Evolutionary conservation across 2,329 filamentous ascomycete genomes (phyloP).

Genomic region (Phyllosticta citrichinensis): DNA sequence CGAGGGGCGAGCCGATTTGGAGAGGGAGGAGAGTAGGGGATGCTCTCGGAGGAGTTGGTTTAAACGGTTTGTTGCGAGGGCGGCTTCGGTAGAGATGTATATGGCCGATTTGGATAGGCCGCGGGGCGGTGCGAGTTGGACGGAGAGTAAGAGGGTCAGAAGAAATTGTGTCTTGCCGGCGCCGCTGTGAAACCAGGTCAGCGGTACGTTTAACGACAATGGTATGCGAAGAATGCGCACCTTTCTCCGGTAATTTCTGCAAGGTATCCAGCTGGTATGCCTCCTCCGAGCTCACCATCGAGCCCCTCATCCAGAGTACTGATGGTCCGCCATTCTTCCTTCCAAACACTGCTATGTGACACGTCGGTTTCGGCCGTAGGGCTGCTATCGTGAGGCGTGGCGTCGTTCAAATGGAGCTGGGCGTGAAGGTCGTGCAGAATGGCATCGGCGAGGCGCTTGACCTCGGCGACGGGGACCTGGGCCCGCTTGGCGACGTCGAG

Average conservation of each 20-base stretch:
- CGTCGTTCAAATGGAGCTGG: constrained; percentile 41
- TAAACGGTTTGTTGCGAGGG: constrained; percentile 72
- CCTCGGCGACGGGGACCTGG: constrained; percentile 67
- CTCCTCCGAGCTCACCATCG: constrained; percentile 64
- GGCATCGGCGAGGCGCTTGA: constrained; percentile 61
- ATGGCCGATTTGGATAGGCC: constrained; percentile 66
- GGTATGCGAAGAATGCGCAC: constrained; percentile 29
- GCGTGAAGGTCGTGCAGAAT: constrained; percentile 57
- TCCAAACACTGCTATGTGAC: constrained; percentile 2
- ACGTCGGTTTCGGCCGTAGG: constrained; percentile 14
- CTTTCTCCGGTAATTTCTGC: constrained; percentile 90
- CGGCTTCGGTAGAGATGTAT: constrained; percentile 89
- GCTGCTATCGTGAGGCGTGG: constrained; percentile 11
- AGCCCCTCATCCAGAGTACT: constrained; percentile 70
- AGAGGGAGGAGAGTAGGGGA: constrained; percentile 44
- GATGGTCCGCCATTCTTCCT: constrained; percentile 49
- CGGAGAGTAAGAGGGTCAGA: constrained; percentile 70
- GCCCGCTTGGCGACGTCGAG: constrained; percentile 79
- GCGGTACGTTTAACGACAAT: background rate
- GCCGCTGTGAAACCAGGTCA: constrained; percentile 43
- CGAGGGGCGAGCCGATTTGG: constrained; percentile 44
- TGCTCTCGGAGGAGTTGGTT: constrained; percentile 65
- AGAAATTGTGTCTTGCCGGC: constrained; percentile 94
- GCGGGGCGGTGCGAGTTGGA: constrained; percentile 65
- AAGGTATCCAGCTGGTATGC: constrained; percentile 69